phyloP scores from a whole-genome alignment of 164 flowering plant genomes.

The Vitis labrusca region DNA sequence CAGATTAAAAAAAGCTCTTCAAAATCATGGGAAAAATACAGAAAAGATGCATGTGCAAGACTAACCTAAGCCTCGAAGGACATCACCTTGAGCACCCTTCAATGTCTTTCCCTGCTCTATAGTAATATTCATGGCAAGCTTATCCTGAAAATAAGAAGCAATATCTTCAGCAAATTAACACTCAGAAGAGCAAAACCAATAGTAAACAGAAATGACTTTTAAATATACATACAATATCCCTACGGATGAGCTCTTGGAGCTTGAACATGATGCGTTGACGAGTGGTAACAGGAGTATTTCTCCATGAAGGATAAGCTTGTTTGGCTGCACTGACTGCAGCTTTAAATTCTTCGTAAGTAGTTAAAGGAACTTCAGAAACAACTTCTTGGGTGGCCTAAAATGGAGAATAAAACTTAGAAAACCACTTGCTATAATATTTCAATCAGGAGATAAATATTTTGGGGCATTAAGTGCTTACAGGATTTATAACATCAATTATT shows the following conservation, averaged over 20 bases:
- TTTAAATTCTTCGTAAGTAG: constrained; percentile 76
- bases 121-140: constrained; percentile 73
- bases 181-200: neutral
- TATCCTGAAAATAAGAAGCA: constrained; percentile 47
- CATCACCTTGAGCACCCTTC: constrained; percentile 82
- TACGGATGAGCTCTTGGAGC: constrained; percentile 81
- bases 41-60: neutral
- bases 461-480: constrained; percentile 44
- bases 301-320: constrained; percentile 75
- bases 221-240: constrained; percentile 53
- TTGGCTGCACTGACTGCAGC: constrained; percentile 85
- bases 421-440: neutral
- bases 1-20: neutral
- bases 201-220: too few species aligned
- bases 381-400: constrained; percentile 83
- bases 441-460: neutral
- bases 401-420: neutral
- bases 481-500: constrained; percentile 63
- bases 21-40: neutral
- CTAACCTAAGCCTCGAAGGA: constrained; percentile 81
- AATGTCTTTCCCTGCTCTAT: constrained; percentile 84
- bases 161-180: neutral
- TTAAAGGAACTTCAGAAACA: constrained; percentile 78
- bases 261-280: constrained; percentile 86
- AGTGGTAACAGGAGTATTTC: constrained; percentile 66